Conservation (phyloP, 805 yeast genomes). For the Spathaspora sp. region DNA sequence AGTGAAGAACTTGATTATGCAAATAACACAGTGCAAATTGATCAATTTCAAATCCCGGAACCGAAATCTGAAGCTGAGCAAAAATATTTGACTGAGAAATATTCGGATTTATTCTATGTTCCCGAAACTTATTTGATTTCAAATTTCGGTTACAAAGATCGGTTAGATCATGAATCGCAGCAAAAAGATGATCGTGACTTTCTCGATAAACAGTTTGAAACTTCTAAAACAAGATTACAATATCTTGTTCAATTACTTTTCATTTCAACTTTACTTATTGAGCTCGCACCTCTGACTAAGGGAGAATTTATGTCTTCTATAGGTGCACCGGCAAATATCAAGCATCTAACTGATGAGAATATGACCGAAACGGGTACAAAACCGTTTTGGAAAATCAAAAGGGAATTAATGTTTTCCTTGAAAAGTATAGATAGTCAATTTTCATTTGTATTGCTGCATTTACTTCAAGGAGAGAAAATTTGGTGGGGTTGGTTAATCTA, state of each 20-base stretch:
- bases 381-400: conserved; percentile 20
- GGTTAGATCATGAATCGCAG: conserved; percentile 12
- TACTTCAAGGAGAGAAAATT: conserved; percentile 23
- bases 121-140: conserved; percentile 37
- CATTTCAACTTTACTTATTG: conserved; percentile 26
- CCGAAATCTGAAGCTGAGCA: conserved; percentile 14
- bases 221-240: conserved; percentile 6
- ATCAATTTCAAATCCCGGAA: conserved; percentile 12
- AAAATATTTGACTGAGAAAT: conserved; percentile 15
- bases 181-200: conserved; percentile 21
- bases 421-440: conserved; percentile 23
- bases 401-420: conserved; percentile 19
- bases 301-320: conserved; percentile 15
- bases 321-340: conserved; percentile 25
- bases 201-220: conserved; percentile 21
- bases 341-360: conserved; percentile 34
- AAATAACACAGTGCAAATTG: conserved; percentile 12
- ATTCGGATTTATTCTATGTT: conserved; percentile 18
- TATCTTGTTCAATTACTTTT: conserved; percentile 14
- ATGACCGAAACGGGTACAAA: conserved; percentile 6
- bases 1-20: conserved; percentile 25
- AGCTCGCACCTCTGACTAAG: conserved; percentile 21
- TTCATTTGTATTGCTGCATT: conserved; percentile 22
- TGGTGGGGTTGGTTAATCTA: conserved; percentile 42
- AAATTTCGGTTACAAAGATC: conserved; percentile 19